phyloP scores from a whole-genome alignment of 2,329 filamentous ascomycete genomes.

The Coniosporium tulheliwenetii region DNA sequence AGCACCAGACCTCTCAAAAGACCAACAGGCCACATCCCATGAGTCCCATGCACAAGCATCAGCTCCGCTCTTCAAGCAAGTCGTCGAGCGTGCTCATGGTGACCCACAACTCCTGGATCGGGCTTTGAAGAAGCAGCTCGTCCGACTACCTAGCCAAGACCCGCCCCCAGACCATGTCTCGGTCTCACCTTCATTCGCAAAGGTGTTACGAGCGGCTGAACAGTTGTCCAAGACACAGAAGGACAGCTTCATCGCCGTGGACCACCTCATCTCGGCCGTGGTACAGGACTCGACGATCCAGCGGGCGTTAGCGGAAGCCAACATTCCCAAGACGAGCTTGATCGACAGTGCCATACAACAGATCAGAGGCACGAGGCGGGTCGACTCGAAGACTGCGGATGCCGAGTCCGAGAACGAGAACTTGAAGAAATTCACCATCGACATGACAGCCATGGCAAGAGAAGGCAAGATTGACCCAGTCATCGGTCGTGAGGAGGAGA shows the following conservation, averaged over 20 bases:
- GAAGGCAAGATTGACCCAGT: slow-evolving; percentile 98
- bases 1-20: slow-evolving; percentile 56
- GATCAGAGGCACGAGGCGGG: slow-evolving; percentile 81
- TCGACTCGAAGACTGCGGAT: slow-evolving; percentile 93
- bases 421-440: slow-evolving; percentile 93
- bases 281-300: slow-evolving; percentile 67
- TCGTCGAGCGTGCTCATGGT: slow-evolving; percentile 83
- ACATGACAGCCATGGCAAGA: slow-evolving; percentile 91
- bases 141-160: slow-evolving; percentile 84
- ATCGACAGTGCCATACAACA: slow-evolving; percentile 81
- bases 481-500: slow-evolving; percentile 93
- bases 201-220: slow-evolving; percentile 67
- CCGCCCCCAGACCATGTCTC: slow-evolving; percentile 82
- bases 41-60: slow-evolving; percentile 45
- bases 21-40: slow-evolving; percentile 55
- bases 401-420: slow-evolving; percentile 88
- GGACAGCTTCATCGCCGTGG: slow-evolving; percentile 84
- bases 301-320: slow-evolving; percentile 62
- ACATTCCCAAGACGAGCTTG: slow-evolving; percentile 80
- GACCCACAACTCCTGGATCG: slow-evolving; percentile 82
- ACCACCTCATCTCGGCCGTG: slow-evolving; percentile 79
- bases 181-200: slow-evolving; percentile 67
- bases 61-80: slow-evolving; percentile 80
- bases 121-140: slow-evolving; percentile 77
- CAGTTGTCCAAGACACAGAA: slow-evolving; percentile 96